These are phyloP conservation scores for Magnusiomyces paraingens DNA, from an alignment of 1,139 yeast species.

Conservation along the genomic window DNA sequence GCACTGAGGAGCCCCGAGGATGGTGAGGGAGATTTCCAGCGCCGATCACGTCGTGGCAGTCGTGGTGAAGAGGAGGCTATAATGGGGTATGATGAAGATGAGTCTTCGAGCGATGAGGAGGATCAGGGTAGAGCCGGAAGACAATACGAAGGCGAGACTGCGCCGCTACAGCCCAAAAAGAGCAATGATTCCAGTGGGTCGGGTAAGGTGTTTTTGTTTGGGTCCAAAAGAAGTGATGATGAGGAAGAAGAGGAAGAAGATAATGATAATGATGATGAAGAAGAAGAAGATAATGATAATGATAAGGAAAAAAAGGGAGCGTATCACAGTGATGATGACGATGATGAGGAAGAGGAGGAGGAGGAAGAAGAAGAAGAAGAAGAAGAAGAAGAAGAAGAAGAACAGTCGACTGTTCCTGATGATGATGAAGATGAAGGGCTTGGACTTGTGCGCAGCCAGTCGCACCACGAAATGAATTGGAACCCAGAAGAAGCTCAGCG, in stretches of 20 bases:
- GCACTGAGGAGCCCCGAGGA: no score
- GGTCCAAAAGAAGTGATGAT: conserved; percentile 17
- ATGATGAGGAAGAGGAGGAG: neutral
- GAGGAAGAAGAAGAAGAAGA: conserved; percentile 12
- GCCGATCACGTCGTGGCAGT: no score
- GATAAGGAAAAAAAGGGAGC: conserved; percentile 18
- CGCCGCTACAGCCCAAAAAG: no score
- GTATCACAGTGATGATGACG: conserved; percentile 19
- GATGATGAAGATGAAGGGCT: conserved; percentile 10
- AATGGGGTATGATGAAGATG: no score
- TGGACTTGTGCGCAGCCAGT: conserved; percentile 19
- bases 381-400: conserved; percentile 5
- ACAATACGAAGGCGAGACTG: no score
- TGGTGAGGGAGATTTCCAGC: no score
- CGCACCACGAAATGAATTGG: conserved; percentile 18
- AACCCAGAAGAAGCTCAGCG: conserved; percentile 4
- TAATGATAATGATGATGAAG: conserved; percentile 14
- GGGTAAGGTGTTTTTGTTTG: no score
- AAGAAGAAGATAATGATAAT: conserved; percentile 13
- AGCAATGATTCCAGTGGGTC: no score
- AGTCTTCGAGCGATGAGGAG: no score
- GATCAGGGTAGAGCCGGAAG: no score
- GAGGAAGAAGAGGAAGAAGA: conserved; percentile 16
- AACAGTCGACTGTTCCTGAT: neutral
- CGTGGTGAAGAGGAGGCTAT: no score